Base-by-base conservation (phyloP, 495 filamentous ascomycete genomes). In the Tuber melanosporum region DNA sequence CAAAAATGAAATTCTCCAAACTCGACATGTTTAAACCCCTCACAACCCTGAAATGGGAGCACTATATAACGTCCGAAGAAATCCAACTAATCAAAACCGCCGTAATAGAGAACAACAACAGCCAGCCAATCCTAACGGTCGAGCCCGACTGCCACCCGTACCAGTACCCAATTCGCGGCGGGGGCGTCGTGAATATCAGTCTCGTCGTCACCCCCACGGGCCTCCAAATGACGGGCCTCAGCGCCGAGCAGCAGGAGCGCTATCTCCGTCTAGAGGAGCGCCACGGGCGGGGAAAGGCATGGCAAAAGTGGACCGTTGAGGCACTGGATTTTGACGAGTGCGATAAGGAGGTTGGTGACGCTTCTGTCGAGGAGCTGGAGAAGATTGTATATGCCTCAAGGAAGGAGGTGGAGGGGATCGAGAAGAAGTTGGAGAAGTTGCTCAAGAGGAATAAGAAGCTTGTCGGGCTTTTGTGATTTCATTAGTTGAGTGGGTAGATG, bases 121-220 rank as follows among this genome's bases (percentile, higher is more conserved):
- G 71, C 36, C 71, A 15, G 41, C 71, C 41, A 41, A 43, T 72
- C 71, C 71, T 42, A 10, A n/a, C 26, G 22, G 41, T 72, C 44
- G 71, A 42, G 36, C 49, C 72, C 42, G 43, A 22, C 72, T 41
- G 57, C 57, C 26, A 66, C 12, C 26, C 57, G 6, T 66, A 66
- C 57, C 57, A 66, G 26, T 36, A 66, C 26, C 57, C 57, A 14
- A 73, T 82, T 57, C 74, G 80, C 22, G 80, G 80, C 22, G 80
- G 77, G 1, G 80, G 80, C 19, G 71, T 70, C 70, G 62, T 82
- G 15, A 73, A 70, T 36, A 85, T 86, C 45, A 86, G 88, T 42
- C 88, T 90, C 73, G 85, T 95, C 71, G 90, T 95, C 73, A 94
- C 92, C 1, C 93, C 94, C 5, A 90, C 91, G 75, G 93, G 94